Base-by-base conservation (phyloP, 441 rosid genomes). In the Populus tomentosa region DNA sequence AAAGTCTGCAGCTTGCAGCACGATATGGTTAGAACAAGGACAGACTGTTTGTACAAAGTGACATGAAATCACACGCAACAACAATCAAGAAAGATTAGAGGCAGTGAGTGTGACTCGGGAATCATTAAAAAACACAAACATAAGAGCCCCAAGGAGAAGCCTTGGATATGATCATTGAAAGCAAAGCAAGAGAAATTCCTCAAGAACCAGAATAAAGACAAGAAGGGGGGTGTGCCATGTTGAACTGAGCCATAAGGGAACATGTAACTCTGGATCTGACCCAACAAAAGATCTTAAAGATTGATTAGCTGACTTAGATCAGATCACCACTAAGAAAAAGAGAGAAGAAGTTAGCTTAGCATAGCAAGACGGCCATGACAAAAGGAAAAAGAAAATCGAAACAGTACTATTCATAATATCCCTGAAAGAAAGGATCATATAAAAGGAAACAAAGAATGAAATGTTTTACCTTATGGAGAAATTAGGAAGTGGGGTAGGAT, bases 381-480 rank as follows among this genome's bases (percentile, higher is more conserved):
- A 30, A 30, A 30, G 32, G 32, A 30, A 30, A 30, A 30, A 30
- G 32, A 30, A 66, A 67, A 23, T 40, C 30, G 36, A 70, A 20
- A 13, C 8, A 30, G 61, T 75, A 78, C 81, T 80, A 4, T 61
- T 70, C 78, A 30, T 30, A 30, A 78, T 69, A 46, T 46, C 40
- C 59, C 59, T 13, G 69, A 67, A 66, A 72, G 32, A 64, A 83
- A 70, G 38, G 70, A 14, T 67, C 33, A 73, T 20, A 40, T 38
- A 75, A 32, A 30, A 30, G 32, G 32, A 30, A 30, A 30, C 32
- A 59, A 32, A 76, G 72, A 70, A 59, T 61, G 28, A 68, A 10
- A 5, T 32, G 64, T 67, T 40, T 71, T 88, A 95, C 99, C 99
- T 92, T 87, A 95, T 92, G 77, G 97, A 95, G 95, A 95, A 95